Conservation (phyloP, 352 stramenopile genomes). For the Pythium phragmitis region DNA sequence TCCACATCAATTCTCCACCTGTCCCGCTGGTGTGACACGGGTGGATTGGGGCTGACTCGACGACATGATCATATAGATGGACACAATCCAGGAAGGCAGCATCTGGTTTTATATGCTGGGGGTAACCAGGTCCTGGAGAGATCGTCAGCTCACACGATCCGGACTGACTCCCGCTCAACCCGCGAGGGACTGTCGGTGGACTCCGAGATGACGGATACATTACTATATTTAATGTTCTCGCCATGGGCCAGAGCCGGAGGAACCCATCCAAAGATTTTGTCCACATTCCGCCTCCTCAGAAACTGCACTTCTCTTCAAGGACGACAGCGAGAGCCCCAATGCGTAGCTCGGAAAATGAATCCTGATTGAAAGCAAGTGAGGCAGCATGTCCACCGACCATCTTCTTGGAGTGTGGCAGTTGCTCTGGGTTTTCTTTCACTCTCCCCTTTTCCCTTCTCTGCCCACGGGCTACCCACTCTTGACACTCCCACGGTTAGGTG, state of each 20-base stretch:
- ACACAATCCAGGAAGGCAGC: slow-evolving; percentile 15
- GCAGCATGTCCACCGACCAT: neutral
- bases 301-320: neutral
- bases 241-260: slow-evolving; percentile 1
- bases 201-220: neutral
- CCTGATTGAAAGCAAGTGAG: neutral
- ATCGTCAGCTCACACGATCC: slow-evolving; percentile 3
- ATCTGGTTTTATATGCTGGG: slow-evolving; percentile 22
- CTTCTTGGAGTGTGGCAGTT: slow-evolving; percentile 11
- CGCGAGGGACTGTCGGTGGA: neutral
- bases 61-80: slow-evolving; percentile 19
- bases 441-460: slow-evolving; percentile 19
- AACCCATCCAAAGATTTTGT: neutral
- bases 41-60: slow-evolving; percentile 13
- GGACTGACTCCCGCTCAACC: slow-evolving; percentile 11
- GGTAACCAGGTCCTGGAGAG: slow-evolving; percentile 10
- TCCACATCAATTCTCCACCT: no score
- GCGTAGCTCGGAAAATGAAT: neutral
- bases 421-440: slow-evolving; percentile 19
- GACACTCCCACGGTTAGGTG: slow-evolving; percentile 7
- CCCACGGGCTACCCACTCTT: slow-evolving; percentile 19
- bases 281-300: neutral
- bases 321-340: neutral
- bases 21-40: slow-evolving; percentile 13
- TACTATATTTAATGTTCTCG: no score